Base-by-base conservation (phyloP, 768 basidiomycete genomes). In the Trametes coccinea region DNA sequence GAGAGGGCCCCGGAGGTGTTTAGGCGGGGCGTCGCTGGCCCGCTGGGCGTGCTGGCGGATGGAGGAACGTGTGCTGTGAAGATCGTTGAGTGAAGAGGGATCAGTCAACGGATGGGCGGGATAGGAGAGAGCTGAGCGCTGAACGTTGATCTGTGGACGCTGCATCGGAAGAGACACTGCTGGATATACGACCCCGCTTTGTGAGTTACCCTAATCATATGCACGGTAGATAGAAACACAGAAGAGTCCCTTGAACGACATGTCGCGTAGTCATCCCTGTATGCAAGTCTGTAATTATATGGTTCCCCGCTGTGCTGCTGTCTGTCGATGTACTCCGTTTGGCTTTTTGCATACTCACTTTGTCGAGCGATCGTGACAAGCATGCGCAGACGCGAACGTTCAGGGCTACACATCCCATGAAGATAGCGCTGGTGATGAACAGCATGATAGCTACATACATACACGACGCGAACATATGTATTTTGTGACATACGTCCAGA, bases 1-100 rank as follows among this genome's bases (percentile, higher is more conserved):
- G 86, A 87, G 66, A 74, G 78, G 52, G 76, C 84, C 2, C 80
- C 82, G 3, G 77, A 80, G 62, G 77, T 82, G 47, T 87, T 88
- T 56, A 63, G 71, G 34, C 54, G 69, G 1, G 68, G 66, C 49
- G 64, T 61, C 22, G 64, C 60, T 6, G 69, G 67, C 11, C 68
- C 69, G 44, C 64, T 66, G 30, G 68, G 71, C 29, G 52, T 67
- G 59, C 66, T 76, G 43, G 65, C 69, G 51, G 72, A 71, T 30
- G 74, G 73, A 3, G 73, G 74, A 41, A 74, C 74, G 8, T 74
- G 71, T 30, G 72, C 73, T 11, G 70, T 76, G 44, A 68, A 64
- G 40, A 66, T 76, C 53, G 68, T 71, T 9, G 58, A 55, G 43
- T 73, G 44, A 27, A 22, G 22, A 22, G 22, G 22, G 22, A 22